A percentile compares a stretch with the other conserved stretches of the same genome.
phyloP scores from a whole-genome alignment of 176 grass and related monocot species.

The Lolium perenne region DNA sequence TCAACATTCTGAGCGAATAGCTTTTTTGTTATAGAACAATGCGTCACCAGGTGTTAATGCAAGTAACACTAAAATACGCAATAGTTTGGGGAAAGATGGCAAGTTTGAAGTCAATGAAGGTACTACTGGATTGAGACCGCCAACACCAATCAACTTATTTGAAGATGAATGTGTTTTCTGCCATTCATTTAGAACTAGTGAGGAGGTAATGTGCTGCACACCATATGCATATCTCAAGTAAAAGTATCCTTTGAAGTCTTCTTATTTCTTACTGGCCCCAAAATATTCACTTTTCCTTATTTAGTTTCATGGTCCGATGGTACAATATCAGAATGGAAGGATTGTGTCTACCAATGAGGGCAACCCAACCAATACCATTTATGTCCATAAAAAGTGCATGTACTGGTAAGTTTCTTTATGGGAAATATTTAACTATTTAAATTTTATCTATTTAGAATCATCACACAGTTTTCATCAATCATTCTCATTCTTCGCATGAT shows the following conservation, averaged over 20 bases:
- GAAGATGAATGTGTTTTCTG: constrained; percentile 84
- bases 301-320: constrained; percentile 71
- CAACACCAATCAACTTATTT: constrained; percentile 57
- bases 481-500: background rate
- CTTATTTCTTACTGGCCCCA: constrained; percentile 23
- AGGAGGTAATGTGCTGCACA: constrained; percentile 37
- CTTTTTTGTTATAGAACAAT: constrained; percentile 10
- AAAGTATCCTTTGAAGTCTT: constrained; percentile 8
- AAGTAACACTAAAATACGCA: constrained; percentile 32
- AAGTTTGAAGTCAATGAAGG: background rate
- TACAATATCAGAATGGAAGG: constrained; percentile 46
- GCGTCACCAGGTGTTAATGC: background rate
- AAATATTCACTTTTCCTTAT: background rate
- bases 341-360: constrained; percentile 31
- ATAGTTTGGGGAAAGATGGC: background rate
- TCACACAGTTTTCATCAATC: constrained; percentile 4
- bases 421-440: background rate
- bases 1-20: constrained; percentile 26
- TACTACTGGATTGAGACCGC: constrained; percentile 6
- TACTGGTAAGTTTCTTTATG: constrained; percentile 50
- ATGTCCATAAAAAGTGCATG: constrained; percentile 69
- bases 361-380: constrained; percentile 40
- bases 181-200: constrained; percentile 64
- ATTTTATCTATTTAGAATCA: background rate
- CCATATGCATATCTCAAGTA: background rate